Conservation (phyloP, 2,329 filamentous ascomycete species). For the Knufia petricola region DNA sequence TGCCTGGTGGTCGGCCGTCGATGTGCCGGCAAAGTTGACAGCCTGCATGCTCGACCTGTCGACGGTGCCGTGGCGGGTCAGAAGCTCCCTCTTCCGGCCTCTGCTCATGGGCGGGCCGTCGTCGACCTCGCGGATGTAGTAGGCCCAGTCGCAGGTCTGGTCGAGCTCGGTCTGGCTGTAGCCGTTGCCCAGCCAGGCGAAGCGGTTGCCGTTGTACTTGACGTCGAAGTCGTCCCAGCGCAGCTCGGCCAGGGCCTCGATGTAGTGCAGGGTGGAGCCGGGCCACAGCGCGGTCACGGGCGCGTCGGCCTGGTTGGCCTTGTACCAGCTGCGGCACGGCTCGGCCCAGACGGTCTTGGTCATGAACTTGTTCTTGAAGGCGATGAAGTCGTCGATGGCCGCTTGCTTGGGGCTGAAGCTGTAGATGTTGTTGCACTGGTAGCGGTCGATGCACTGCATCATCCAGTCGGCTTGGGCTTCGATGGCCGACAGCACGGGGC, state of each 20-base stretch:
- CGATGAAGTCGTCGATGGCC: constrained; percentile 17
- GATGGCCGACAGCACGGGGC: constrained; percentile 20
- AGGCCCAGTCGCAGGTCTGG: constrained; percentile 31
- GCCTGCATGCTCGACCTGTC: background rate
- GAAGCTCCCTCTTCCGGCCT: background rate
- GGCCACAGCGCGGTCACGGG: constrained; percentile 19
- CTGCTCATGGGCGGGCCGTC: constrained; percentile 2
- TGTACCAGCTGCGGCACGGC: constrained; percentile 16
- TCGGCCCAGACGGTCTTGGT: constrained; percentile 13
- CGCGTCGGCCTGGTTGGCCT: constrained; percentile 14
- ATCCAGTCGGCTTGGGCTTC: constrained; percentile 24
- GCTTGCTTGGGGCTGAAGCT: constrained; percentile 3
- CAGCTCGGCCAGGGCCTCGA: constrained; percentile 28
- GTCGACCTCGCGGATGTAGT: constrained; percentile 25
- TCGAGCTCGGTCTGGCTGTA: constrained; percentile 34
- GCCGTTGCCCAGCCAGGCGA: constrained; percentile 36
- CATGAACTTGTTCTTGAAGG: constrained; percentile 12
- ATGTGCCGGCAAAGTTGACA: too few relatives aligned
- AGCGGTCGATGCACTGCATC: constrained; percentile 20
- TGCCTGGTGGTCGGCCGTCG: too few relatives aligned
- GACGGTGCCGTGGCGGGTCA: background rate
- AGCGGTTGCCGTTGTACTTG: constrained; percentile 30
- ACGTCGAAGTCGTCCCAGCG: constrained; percentile 34
- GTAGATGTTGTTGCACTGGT: constrained; percentile 14
- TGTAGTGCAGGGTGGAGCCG: constrained; percentile 27